Conservation (phyloP, 2,329 filamentous ascomycete species). For the Periconia digitata region DNA sequence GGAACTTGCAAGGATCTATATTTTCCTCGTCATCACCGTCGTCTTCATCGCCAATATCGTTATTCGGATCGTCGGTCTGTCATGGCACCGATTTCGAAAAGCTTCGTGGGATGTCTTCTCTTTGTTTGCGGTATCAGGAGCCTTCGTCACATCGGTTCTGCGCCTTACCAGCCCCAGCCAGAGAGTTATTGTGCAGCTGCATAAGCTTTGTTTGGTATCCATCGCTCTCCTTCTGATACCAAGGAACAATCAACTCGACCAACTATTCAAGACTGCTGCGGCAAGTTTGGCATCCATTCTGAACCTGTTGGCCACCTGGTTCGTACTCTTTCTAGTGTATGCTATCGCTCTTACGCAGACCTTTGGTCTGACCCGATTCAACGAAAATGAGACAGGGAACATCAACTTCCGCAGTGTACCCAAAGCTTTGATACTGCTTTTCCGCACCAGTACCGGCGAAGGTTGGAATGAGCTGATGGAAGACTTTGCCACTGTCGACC, state of each 20-base stretch:
- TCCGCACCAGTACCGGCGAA: conserved; percentile 90
- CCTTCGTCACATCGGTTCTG: conserved; percentile 80
- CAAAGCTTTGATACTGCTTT: conserved; percentile 89
- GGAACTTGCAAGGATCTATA: conserved; percentile 68
- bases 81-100: conserved; percentile 86
- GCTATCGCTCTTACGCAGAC: conserved; percentile 95
- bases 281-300: conserved; percentile 88
- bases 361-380: conserved; percentile 92
- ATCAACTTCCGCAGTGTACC: conserved; percentile 93
- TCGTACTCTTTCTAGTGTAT: conserved; percentile 93
- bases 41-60: conserved; percentile 81
- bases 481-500: conserved; percentile 79
- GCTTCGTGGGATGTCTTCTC: conserved; percentile 97
- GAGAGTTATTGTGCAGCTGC: conserved; percentile 72
- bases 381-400: conserved; percentile 69
- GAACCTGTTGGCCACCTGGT: conserved; percentile 94
- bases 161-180: conserved; percentile 62
- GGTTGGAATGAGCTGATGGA: conserved; percentile 98
- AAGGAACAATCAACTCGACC: conserved; percentile 93
- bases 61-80: conserved; percentile 83
- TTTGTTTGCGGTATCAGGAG: conserved; percentile 74
- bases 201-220: conserved; percentile 92
- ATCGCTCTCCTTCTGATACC: conserved; percentile 90
- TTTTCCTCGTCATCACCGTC: conserved; percentile 81
- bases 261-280: conserved; percentile 97